Evolutionary conservation across 2,329 filamentous ascomycete genomes (phyloP), one percentile per base, ranked within the genome.

Genomic region (Aspergillus luchuensis): DNA sequence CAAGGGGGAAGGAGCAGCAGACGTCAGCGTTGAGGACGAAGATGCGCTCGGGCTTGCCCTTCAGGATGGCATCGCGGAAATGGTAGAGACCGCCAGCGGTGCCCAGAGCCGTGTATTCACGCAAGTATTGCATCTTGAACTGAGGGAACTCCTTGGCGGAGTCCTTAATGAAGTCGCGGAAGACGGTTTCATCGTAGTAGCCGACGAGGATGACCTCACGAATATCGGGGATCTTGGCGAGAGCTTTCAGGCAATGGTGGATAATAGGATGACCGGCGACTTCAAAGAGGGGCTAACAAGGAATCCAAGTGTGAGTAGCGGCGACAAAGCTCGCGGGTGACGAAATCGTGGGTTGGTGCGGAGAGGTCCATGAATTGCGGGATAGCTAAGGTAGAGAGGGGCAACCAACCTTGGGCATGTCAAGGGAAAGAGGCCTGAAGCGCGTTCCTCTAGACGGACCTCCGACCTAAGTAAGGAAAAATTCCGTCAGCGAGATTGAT

Each of bases 11-110:
- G 21, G 92, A 97, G 82, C 95, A 98, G 89, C 95, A 99, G 68
- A 98, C 94, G 77, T 98, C 95, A 70, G 93, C 94, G 78, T 99
- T 99, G 74, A 98, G 85, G 60, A 99, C 95, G 77, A 99, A 97
- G 81, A 98, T 91, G 72, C 92, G 89, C 78, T 97, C 93, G 41
- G 95, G 95, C 66, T 89, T 88, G 74, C 94, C 93, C 83, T 97
- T 98, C 77, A 98, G 87, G 74, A 99, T 98, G 67, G 92, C 92
- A 86, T 99, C 95, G 75, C 95, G 92, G 88, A 99, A 98, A 82
- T 98, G 95, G 85, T 98, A 99, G 49, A 99, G 87, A 63, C 95
- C 95, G 69, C 95, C 95, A 30, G 95, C 95, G 13, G 95, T 98
- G 75, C 95, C 95, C 64, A 99, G 82, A 61, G 95, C 93, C 79